Conservation (phyloP, 306 rosid species). For the Cicer bijugum region DNA sequence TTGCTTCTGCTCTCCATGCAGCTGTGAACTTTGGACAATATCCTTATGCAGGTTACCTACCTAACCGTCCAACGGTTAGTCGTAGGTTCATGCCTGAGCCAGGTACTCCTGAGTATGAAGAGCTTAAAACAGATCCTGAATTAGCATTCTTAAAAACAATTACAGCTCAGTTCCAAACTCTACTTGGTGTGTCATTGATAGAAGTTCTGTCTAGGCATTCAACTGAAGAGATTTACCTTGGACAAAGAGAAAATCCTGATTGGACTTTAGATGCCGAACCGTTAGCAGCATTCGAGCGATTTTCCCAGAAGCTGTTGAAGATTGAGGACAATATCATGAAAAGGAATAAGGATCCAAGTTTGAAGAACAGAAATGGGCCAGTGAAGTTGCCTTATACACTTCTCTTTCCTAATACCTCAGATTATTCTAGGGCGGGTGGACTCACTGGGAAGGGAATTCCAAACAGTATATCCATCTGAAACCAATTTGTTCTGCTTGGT, state of each 20-base stretch:
- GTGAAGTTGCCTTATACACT: constrained; percentile 77
- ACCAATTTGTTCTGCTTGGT: not conserved
- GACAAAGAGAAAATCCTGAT: constrained; percentile 65
- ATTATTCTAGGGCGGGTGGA: constrained; percentile 65
- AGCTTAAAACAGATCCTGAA: constrained; percentile 70
- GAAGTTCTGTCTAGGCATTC: constrained; percentile 87
- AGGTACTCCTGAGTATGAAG: constrained; percentile 75
- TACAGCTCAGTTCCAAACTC: constrained; percentile 87
- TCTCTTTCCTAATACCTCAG: constrained; percentile 82
- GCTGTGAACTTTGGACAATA: constrained; percentile 97
- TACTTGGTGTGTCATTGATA: constrained; percentile 81
- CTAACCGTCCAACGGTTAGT: constrained; percentile 91
- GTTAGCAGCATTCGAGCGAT: constrained; percentile 64
- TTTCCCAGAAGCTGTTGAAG: constrained; percentile 54
- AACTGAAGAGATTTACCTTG: constrained; percentile 85
- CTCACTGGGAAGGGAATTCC: constrained; percentile 97
- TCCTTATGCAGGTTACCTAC: constrained; percentile 92
- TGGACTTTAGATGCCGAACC: constrained; percentile 76
- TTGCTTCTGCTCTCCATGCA: constrained; percentile 95
- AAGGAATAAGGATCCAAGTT: constrained; percentile 60
- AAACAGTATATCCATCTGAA: constrained; percentile 77
- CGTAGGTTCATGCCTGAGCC: constrained; percentile 96
- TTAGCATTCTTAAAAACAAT: constrained; percentile 80
- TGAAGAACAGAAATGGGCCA: constrained; percentile 82
- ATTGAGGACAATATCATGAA: constrained; percentile 64